Percentiles rank a stretch among this genome's conserved stretches.
phyloP scores from a whole-genome alignment of 805 yeast genomes.

The Vanderwaltozyma yarrowii region DNA sequence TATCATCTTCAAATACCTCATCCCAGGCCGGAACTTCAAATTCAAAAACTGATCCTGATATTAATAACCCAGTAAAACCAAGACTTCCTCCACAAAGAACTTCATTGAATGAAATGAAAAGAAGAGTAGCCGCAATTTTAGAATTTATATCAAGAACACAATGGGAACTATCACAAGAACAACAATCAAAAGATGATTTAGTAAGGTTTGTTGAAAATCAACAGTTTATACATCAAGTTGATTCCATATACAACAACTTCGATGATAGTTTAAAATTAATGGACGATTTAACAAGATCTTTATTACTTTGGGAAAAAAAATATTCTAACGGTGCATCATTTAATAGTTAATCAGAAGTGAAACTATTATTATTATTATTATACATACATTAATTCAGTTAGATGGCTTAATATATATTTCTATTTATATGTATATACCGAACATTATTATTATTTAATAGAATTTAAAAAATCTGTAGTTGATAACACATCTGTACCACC shows the following conservation, averaged over 20 bases:
- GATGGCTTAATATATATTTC: background rate
- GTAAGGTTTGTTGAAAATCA: constrained; percentile 38
- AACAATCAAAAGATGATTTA: constrained; percentile 43
- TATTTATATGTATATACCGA: background rate
- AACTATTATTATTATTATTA: background rate
- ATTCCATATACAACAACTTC: constrained; percentile 38
- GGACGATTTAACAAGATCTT: constrained; percentile 62
- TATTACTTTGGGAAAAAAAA: constrained; percentile 71
- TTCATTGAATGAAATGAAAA: constrained; percentile 72
- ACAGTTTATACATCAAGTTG: constrained; percentile 30
- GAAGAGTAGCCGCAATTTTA: constrained; percentile 78
- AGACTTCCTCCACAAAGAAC: constrained; percentile 70
- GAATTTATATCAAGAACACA: constrained; percentile 88
- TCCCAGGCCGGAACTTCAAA: too few species aligned
- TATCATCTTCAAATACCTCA: constrained; percentile 11
- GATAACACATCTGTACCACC: constrained; percentile 67
- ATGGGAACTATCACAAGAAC: constrained; percentile 68
- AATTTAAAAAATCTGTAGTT: constrained; percentile 33
- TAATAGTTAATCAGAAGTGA: background rate
- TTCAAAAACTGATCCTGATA: constrained; percentile 33
- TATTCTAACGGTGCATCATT: constrained; percentile 28
- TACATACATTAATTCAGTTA: background rate
- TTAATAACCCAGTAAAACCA: constrained; percentile 71
- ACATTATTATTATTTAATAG: constrained; percentile 5
- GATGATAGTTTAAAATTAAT: constrained; percentile 52